Evolutionary conservation across 176 grass and related monocot species (phyloP), one percentile per base, ranked within the genome.

Genomic region (Cocos nucifera): DNA sequence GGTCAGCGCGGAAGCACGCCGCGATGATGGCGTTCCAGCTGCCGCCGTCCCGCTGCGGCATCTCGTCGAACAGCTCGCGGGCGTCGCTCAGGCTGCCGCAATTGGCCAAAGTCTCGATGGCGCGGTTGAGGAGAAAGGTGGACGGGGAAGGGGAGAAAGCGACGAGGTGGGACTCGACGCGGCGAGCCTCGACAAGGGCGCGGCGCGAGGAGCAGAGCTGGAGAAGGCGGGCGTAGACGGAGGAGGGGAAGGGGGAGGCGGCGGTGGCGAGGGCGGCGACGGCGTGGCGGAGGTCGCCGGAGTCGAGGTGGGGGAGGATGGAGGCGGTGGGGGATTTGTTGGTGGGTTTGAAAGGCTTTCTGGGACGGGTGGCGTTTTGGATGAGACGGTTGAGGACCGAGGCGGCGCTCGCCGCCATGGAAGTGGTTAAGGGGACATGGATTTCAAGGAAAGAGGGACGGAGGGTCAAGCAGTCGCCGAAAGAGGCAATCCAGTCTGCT

Each of bases 21-120:
- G 71, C 60, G 75, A 98, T 82, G 44, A 98, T 70, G 71, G 87
- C 84, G 55, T 97, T 87, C 93, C 93, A 98, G 17, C 87, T 85
- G 50, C 93, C 93, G 19, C 93, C 93, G 25, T 92, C 85, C 62
- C 81, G 84, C 29, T 25, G 59, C 21, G 93, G 84, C 87, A 98
- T 98, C 83, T 65, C 22, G 6, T 98, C 87, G 74, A 98, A 98
- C 75, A 98, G 27, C 14, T 88, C 52, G 64, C 74, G 87, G 21
- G 87, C 93, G 56, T 85, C 76, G 15, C 62, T 50, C 25, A 82
- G 54, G 66, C 79, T 63, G 59, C 84, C 79, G 58, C 76, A 85
- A 12, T 70, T 69, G 3, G 81, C 87, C 0, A 85, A 58, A 4
- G 73, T 69, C 66, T 89, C 87, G 32, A 98, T 85, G 27, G 81